phyloP scores from a whole-genome alignment of 2,329 filamentous ascomycete genomes.

The Magnaporthiopsis rhizophila region DNA sequence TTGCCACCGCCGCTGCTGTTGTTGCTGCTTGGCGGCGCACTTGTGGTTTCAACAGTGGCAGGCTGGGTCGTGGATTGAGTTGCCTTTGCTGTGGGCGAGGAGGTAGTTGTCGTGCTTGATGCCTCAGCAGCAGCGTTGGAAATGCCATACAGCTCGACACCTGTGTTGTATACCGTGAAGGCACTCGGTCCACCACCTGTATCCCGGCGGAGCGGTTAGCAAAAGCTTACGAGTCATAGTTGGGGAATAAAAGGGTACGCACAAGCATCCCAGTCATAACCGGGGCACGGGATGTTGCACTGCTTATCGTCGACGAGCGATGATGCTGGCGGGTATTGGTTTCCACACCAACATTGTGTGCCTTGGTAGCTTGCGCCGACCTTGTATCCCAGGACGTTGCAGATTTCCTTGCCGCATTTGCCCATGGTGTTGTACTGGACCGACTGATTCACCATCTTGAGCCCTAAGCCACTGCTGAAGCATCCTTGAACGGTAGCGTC shows the following conservation, averaged over 20 bases:
- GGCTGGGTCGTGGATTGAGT: not conserved
- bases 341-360: conserved; percentile 65
- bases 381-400: conserved; percentile 33
- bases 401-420: conserved; percentile 30
- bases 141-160: conserved; percentile 32
- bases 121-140: conserved; percentile 16
- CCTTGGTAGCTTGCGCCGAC: conserved; percentile 58
- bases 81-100: conserved; percentile 6
- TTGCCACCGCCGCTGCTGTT: conserved; percentile 46
- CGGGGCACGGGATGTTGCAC: conserved; percentile 60
- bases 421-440: conserved; percentile 31
- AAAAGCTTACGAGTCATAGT: conserved; percentile 11
- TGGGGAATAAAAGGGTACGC: conserved; percentile 24
- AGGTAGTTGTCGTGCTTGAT: conserved; percentile 9
- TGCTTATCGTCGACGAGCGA: conserved; percentile 45
- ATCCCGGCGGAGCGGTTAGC: not conserved
- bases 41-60: conserved; percentile 14
- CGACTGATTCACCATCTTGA: conserved; percentile 18
- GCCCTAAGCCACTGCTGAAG: conserved; percentile 35
- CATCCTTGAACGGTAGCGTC: conserved; percentile 42
- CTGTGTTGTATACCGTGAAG: conserved; percentile 44
- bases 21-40: conserved; percentile 16
- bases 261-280: conserved; percentile 58
- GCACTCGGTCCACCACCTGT: conserved; percentile 49
- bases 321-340: conserved; percentile 52